Evolutionary conservation across 257 asterid genomes (phyloP), one percentile per base, ranked within the genome.

Genomic region (Agastache rugosa): DNA sequence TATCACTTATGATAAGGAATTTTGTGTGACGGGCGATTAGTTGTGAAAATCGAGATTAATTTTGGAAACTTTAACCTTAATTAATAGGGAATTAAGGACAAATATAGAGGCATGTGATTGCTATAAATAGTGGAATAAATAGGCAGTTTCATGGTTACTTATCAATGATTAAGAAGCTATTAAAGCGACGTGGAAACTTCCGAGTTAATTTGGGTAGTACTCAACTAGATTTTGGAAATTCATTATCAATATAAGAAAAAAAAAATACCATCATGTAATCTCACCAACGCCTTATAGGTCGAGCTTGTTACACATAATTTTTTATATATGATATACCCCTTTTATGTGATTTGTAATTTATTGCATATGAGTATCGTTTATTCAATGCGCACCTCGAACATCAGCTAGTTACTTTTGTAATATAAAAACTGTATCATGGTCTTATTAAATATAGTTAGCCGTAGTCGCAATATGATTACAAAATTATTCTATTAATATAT

Each of bases 11-110:
- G 42, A 72, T 37, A 79, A 65, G 68, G 37, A 71, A 59, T 65
- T 71, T 73, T 75, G 76, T 67, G 67, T 80, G 76, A 64, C 63
- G 37, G 72, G 62, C 75, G 69, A 75, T 78, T 76, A 78, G 77
- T 56, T 56, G 73, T 20, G 45, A 67, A 67, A 56, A 25, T 56
- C 64, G 68, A 77, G 75, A 63, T 68, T 62, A 4, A 62, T 44
- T 73, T 73, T 25, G 53, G 25, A 11, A 44, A 45, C 75, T 77
- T 80, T 75, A 72, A 27, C 9, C 11, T 19, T 61, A 76, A 75
- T 58, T 20, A 79, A 60, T 23, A 41, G 5, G 44, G 51, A 62
- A 67, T 75, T 71, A 74, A 71, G 19, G 50, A 61, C 27, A 63
- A 64, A 63, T 67, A 11, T 42, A 60, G 66, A 73, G 58, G 63